These are phyloP conservation scores for Aspergillus sp. DNA, from an alignment of 2,329 filamentous ascomycete species.

Conservation along the genomic window DNA sequence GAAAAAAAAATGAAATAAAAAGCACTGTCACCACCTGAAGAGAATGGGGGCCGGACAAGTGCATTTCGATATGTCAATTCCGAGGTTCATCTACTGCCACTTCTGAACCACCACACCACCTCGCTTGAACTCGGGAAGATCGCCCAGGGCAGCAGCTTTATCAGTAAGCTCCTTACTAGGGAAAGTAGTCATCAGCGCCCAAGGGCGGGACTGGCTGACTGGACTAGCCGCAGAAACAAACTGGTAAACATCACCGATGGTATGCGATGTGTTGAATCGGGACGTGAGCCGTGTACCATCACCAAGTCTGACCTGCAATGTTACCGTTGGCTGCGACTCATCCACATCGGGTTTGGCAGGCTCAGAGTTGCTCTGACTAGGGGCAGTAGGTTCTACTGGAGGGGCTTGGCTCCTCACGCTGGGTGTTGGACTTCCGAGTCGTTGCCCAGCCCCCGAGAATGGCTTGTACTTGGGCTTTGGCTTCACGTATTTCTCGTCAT, in stretches of 20 bases:
- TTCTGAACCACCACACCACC: conserved; percentile 49
- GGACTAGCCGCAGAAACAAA: conserved; percentile 55
- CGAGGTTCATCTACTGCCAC: conserved; percentile 29
- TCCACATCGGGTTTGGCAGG: conserved; percentile 48
- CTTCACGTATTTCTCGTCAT: conserved; percentile 58
- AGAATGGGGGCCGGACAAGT: no score
- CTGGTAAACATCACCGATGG: conserved; percentile 59
- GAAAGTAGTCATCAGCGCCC: conserved; percentile 63
- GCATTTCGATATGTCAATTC: background rate
- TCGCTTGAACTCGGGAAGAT: conserved; percentile 46
- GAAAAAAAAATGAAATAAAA: no score
- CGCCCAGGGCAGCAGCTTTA: conserved; percentile 42
- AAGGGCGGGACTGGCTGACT: conserved; percentile 45
- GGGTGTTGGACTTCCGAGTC: conserved; percentile 61
- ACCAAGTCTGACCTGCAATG: conserved; percentile 59
- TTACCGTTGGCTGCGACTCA: conserved; percentile 53
- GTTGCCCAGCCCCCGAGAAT: conserved; percentile 56
- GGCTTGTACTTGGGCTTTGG: conserved; percentile 63
- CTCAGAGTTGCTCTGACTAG: conserved; percentile 15
- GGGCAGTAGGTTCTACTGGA: conserved; percentile 21
- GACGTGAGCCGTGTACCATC: conserved; percentile 58
- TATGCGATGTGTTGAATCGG: conserved; percentile 62
- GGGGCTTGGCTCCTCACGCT: conserved; percentile 36
- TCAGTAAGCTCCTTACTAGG: conserved; percentile 59
- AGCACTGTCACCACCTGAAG: no score